Evolutionary conservation across 768 basidiomycete genomes (phyloP), one percentile per base, ranked within the genome.

Genomic region (Macrolepiota dolichaula): DNA sequence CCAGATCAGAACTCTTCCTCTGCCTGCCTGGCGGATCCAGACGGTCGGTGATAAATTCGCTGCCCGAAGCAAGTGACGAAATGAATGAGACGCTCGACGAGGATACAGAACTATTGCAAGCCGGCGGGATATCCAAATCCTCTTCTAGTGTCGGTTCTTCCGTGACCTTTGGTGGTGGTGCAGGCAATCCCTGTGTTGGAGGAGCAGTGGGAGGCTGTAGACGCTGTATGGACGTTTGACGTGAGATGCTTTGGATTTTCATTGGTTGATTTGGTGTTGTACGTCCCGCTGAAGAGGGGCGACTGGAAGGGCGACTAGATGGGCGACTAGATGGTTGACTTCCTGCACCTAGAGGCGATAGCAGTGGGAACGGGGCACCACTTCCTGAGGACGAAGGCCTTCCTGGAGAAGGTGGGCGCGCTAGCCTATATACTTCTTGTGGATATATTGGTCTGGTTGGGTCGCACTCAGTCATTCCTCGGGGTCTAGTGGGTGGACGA

Each of bases 401-500:
- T 40, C 55, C 59, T 19, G 61, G 46, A 51, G 65, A 56, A 44
- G 52, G 50, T 40, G 50, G 61, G n/a, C 51, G 40, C 44, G 57
- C 50, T n/a, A 52, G 17, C 29, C 51, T 53, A n/a, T 53, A 50
- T 36, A 68, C 65, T n/a, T 72, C 68, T 44, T 76, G 74, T 32
- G 79, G 74, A 15, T 70, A 70, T 11, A 77, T 66, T 38, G 71
- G 71, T 52, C 70, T 73, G 4, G 64, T 65, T 19, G 68, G 54
- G 2, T 70, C 74, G 47, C 69, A 71, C 46, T 83, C 81, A 11
- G 82, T 82, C 72, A 83, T 73, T 19, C 82, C 80, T 64, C 81
- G 72, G n/a, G 80, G 72, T 27, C 81, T 77, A 71, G 77, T 72
- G 13, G 69, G 73, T 19, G 80, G 77, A n/a, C 80, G 75, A 44